Conservation (phyloP, 768 basidiomycete genomes). For the Nevesoporus exiguus region DNA sequence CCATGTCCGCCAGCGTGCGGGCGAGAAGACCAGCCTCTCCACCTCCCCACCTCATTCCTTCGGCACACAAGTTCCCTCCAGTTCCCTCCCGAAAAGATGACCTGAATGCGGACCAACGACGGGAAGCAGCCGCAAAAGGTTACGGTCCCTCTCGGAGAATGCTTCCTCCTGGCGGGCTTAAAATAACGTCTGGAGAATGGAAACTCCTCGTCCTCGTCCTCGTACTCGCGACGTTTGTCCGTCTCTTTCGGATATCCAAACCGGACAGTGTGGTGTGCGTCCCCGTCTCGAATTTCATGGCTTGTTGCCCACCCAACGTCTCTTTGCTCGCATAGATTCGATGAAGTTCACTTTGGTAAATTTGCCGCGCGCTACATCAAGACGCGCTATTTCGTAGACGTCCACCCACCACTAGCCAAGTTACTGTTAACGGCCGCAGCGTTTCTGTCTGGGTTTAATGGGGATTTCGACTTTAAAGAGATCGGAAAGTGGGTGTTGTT, state of each 20-base stretch:
- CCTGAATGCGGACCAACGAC: conserved; percentile 70
- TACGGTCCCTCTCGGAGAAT: conserved; percentile 50
- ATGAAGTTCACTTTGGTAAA: conserved; percentile 98
- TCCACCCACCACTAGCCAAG: conserved; percentile 96
- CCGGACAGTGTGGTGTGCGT: conserved; percentile 92
- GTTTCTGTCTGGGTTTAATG: conserved; percentile 84
- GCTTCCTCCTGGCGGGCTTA: conserved; percentile 55
- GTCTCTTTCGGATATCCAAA: conserved; percentile 79
- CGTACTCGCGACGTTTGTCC: conserved; percentile 72
- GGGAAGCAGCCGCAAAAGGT: conserved; percentile 67
- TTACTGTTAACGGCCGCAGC: conserved; percentile 90
- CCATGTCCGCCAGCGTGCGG: conserved; percentile 52
- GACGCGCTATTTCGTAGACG: conserved; percentile 88
- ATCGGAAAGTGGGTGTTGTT: conserved; percentile 79
- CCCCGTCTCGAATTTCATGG: neutral
- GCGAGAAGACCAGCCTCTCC: conserved; percentile 69
- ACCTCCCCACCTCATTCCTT: conserved; percentile 41
- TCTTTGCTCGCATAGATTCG: conserved; percentile 58
- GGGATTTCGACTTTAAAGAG: conserved; percentile 95
- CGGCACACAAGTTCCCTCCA: conserved; percentile 59
- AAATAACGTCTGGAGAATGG: conserved; percentile 69
- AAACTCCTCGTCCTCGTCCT: conserved; percentile 66
- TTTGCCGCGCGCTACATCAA: conserved; percentile 94
- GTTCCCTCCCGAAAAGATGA: conserved; percentile 48
- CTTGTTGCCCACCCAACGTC: neutral